Base-by-base conservation (phyloP, 2,329 filamentous ascomycete genomes). In the Chaetomium sp. region DNA sequence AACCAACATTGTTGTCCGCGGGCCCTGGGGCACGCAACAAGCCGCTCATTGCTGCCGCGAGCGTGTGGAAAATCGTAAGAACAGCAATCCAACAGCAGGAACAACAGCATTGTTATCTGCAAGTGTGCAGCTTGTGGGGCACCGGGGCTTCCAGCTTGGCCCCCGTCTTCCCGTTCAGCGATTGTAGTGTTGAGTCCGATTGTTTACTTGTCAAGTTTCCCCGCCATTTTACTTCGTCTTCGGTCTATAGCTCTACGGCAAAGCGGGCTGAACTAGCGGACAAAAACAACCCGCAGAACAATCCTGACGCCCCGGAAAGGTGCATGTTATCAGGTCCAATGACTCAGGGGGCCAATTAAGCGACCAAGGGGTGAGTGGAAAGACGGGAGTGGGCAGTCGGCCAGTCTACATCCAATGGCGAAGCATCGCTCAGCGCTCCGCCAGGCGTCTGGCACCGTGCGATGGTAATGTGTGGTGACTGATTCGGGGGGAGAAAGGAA, bases 271-370 rank as follows among this genome's bases (percentile, higher is more conserved):
- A 57, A 61, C 49, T 51, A 58, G 59, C 57, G 59, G 56, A 55
- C 53, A 42, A 45, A 55, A 53, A 55, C 53, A 40, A 42, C 6
- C 32, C 27, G 43, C 14, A 41, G 14, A 41, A 44, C 48, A 50
- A 38, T 34, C 38, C 9, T 45, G 19, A 27, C 19, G 19, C 19
- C 19, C 19, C 62, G 62, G 62, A 55, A 62, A 52, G 49, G 49
- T 64, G 62, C 62, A 64, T 59, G 43, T 50, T 46, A 38, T 41
- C 49, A 49, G 56, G 43, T 51, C 54, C 44, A 42, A 27, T 27
- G 49, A 49, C 54, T 50, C 56, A 55, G 57, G 49, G 48, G 54
- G 36, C 61, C 61, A 64, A 63, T 63, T 57, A 62, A 44, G 19
- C 19, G 19, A 3, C 19, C 19, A 27, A 27, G 19, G 42, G 14